Conservation (phyloP, 192 early-diverging fungal genomes). For the Jimgerdemannia lactiflua region DNA sequence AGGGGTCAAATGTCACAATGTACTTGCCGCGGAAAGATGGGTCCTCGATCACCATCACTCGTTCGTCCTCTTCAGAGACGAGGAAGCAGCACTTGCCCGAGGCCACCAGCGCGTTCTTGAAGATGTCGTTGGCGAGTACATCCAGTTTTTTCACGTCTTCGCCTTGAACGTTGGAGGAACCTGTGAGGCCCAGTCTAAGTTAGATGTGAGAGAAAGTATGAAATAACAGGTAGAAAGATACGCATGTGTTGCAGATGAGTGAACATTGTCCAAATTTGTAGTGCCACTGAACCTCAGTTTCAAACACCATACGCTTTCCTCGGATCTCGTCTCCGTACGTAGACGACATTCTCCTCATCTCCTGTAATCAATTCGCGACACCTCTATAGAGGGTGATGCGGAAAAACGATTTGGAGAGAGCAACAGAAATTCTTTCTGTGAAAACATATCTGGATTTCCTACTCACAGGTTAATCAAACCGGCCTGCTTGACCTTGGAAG, state of each 20-base stretch:
- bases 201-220: not conserved
- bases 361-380: too few species aligned
- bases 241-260: not conserved
- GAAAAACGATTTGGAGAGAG: too few species aligned
- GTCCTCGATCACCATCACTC: slow-evolving; percentile 85
- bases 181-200: slow-evolving; percentile 80
- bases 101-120: slow-evolving; percentile 88
- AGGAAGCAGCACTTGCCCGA: slow-evolving; percentile 90
- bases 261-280: not conserved
- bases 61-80: slow-evolving; percentile 97
- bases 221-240: not conserved
- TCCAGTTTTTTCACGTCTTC: slow-evolving; percentile 98
- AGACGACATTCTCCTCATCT: too few species aligned
- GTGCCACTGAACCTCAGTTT: not conserved
- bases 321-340: too few species aligned
- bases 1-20: slow-evolving; percentile 96
- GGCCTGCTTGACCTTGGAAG: slow-evolving; percentile 95
- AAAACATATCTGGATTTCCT: not conserved
- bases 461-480: slow-evolving; percentile 91
- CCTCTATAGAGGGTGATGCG: too few species aligned
- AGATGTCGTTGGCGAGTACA: slow-evolving; percentile 97
- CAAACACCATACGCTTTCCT: not conserved
- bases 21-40: slow-evolving; percentile 78
- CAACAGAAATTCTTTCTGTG: too few species aligned
- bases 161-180: slow-evolving; percentile 83